phyloP scores from a whole-genome alignment of 2,329 filamentous ascomycete species.

The Venturiaceae sp. region DNA sequence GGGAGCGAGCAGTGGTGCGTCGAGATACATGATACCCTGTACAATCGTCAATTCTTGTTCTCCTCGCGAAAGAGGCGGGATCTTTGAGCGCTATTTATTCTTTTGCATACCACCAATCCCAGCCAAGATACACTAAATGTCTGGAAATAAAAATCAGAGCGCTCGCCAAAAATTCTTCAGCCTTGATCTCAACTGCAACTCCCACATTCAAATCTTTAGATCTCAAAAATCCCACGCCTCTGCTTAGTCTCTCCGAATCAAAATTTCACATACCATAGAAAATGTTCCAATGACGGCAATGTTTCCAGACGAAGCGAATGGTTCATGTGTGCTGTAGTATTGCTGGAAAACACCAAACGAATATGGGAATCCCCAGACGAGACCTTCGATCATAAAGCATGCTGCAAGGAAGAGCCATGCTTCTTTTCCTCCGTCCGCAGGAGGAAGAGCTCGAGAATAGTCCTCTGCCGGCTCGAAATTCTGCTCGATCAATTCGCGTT shows the following conservation, averaged over 20 bases:
- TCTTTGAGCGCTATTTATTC: too few relatives aligned
- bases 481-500: neutral
- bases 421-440: conserved; percentile 38
- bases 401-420: conserved; percentile 42
- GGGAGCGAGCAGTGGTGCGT: conserved; percentile 29
- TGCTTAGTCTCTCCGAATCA: conserved; percentile 24
- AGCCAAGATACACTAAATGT: too few relatives aligned
- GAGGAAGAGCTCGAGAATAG: conserved; percentile 22
- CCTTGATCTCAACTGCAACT: too few relatives aligned
- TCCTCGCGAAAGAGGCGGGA: too few relatives aligned
- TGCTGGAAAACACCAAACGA: conserved; percentile 63
- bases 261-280: conserved; percentile 42
- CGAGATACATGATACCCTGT: conserved; percentile 39
- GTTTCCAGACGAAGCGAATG: conserved; percentile 42
- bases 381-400: conserved; percentile 43
- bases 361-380: conserved; percentile 55
- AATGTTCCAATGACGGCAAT: conserved; percentile 58
- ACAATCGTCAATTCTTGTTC: too few relatives aligned
- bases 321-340: conserved; percentile 52
- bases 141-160: too few relatives aligned
- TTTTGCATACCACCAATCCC: too few relatives aligned
- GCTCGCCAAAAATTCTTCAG: too few relatives aligned
- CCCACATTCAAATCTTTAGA: too few relatives aligned
- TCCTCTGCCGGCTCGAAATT: neutral
- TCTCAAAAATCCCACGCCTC: too few relatives aligned